Percentiles rank a stretch among this genome's conserved stretches.
Conservation (phyloP, 2,329 filamentous ascomycete species). For the Thielaviopsis euricoi region DNA sequence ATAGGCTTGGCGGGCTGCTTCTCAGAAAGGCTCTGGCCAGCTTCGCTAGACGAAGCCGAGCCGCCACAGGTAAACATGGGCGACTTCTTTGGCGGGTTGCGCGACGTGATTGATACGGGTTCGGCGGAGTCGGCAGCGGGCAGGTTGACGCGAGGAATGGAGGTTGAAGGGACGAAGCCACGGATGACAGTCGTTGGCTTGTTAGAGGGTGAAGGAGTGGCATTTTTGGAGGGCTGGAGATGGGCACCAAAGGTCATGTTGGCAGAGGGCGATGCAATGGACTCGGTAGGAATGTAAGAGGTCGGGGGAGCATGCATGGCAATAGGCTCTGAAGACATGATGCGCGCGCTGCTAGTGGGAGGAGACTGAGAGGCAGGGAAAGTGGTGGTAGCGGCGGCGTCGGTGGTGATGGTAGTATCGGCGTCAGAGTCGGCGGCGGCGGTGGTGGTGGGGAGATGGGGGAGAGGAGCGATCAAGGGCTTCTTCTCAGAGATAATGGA, state of each 20-base stretch:
- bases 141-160: constrained; percentile 6
- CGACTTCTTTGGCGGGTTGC: constrained; percentile 49
- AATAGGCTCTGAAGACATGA: constrained; percentile 15
- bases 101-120: constrained; percentile 29
- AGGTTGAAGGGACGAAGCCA: constrained; percentile 59
- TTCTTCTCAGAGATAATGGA: constrained; percentile 83
- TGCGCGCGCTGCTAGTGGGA: constrained; percentile 18
- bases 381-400: constrained; percentile 26
- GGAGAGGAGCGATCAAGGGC: constrained; percentile 39
- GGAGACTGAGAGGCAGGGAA: constrained; percentile 18
- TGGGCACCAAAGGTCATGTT: constrained; percentile 20
- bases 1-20: constrained; percentile 15
- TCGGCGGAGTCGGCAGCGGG: constrained; percentile 20
- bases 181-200: constrained; percentile 33
- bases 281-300: constrained; percentile 10
- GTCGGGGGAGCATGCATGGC: constrained; percentile 16
- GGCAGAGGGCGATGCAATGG: constrained; percentile 15
- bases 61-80: constrained; percentile 57
- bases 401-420: constrained; percentile 15
- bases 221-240: not conserved
- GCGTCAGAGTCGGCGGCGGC: too few relatives aligned
- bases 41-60: constrained; percentile 59
- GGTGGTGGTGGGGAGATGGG: constrained; percentile 16
- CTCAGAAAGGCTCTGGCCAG: constrained; percentile 30
- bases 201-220: not conserved